A percentile compares a stretch with the other conserved stretches of the same genome.
These are phyloP conservation scores for Halteria grandinella DNA, from an alignment of 73 alveolate genomes.

Conservation along the genomic window DNA sequence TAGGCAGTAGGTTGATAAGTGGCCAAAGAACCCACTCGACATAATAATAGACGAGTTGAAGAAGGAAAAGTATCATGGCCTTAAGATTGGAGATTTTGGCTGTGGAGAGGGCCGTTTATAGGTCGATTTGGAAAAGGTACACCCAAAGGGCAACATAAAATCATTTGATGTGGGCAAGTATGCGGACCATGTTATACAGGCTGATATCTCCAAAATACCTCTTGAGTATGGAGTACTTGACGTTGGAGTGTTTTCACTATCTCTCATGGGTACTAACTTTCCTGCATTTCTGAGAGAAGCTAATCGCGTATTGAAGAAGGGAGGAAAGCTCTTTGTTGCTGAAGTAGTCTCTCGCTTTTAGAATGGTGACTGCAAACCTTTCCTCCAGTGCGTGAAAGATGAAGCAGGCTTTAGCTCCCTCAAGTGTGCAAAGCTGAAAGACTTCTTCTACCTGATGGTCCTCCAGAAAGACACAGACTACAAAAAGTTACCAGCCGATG, in stretches of 20 bases:
- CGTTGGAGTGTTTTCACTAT: conserved; percentile 82
- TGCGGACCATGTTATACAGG: conserved; percentile 72
- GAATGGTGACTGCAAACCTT: conserved; percentile 42
- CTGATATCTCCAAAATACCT: conserved; percentile 85
- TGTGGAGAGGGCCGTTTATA: conserved; percentile 94
- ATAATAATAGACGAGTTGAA: conserved; percentile 77
- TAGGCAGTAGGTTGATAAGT: conserved; percentile 75
- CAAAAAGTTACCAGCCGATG: neutral
- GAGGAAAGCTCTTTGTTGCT: conserved; percentile 89
- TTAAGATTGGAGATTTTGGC: conserved; percentile 89
- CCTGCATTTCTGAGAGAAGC: conserved; percentile 85
- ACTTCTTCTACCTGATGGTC: conserved; percentile 54
- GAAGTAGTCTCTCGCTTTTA: conserved; percentile 85
- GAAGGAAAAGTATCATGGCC: conserved; percentile 69
- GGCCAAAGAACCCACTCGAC: conserved; percentile 94
- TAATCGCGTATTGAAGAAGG: conserved; percentile 74
- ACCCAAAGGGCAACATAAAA: conserved; percentile 65
- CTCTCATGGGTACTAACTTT: conserved; percentile 92
- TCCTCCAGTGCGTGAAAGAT: conserved; percentile 35
- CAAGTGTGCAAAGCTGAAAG: conserved; percentile 25
- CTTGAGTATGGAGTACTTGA: conserved; percentile 69
- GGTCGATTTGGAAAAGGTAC: conserved; percentile 56
- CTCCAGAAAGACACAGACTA: conserved; percentile 18
- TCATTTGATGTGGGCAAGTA: conserved; percentile 84
- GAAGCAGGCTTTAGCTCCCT: conserved; percentile 22